Percentiles rank a stretch among this genome's conserved stretches.
These are phyloP conservation scores for Zoysia pacifica DNA, from an alignment of 176 grass and related monocot species.

Conservation along the genomic window DNA sequence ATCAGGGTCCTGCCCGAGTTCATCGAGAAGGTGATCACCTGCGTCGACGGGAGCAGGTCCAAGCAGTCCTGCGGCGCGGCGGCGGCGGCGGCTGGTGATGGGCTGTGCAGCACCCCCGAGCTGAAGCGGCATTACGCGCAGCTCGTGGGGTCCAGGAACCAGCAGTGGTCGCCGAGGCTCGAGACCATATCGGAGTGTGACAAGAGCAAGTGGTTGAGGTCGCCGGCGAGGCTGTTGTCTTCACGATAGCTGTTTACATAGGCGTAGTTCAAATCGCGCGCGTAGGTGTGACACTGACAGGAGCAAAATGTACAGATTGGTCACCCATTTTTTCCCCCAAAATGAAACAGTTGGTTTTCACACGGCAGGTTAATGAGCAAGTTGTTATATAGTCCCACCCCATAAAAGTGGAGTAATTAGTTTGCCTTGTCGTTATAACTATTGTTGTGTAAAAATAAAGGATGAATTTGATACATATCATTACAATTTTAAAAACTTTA, in stretches of 20 bases:
- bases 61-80: neutral
- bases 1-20: slow-evolving; percentile 72
- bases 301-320: neutral
- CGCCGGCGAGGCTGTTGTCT: slow-evolving; percentile 35
- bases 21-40: slow-evolving; percentile 69
- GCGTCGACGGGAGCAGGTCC: neutral
- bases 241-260: slow-evolving; percentile 9
- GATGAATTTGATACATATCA: too few relatives aligned
- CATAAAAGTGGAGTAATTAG: too few relatives aligned
- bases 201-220: slow-evolving; percentile 24
- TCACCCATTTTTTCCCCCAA: too few relatives aligned
- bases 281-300: neutral
- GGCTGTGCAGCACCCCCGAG: slow-evolving; percentile 76
- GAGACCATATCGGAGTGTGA: slow-evolving; percentile 69
- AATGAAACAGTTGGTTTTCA: too few relatives aligned
- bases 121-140: slow-evolving; percentile 79
- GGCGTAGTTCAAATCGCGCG: neutral
- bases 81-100: neutral
- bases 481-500: too few relatives aligned
- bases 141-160: slow-evolving; percentile 45
- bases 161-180: slow-evolving; percentile 62
- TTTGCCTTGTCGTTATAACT: too few relatives aligned
- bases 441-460: too few relatives aligned
- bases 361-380: too few relatives aligned
- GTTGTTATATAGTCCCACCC: too few relatives aligned